Base-by-base conservation (phyloP, 2,329 filamentous ascomycete species). In the Ambrosiella beaveri region DNA sequence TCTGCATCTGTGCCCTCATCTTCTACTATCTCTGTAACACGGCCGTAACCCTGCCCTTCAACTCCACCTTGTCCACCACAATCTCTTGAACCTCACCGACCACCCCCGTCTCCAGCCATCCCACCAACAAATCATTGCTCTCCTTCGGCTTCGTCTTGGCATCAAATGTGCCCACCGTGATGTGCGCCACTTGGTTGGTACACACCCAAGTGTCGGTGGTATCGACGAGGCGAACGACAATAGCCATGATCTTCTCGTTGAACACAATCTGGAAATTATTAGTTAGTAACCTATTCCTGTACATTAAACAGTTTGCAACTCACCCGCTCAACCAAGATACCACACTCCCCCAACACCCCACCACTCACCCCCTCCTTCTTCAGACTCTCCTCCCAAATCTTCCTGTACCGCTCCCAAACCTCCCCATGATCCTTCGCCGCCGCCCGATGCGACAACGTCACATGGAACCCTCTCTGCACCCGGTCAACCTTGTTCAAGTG, bases 401-500 rank as follows among this genome's bases (percentile, higher is more conserved):
- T 71, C 4, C 67, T 68, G 64, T 96, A 91, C 58, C 75, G 78
- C 57, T 84, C 71, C 93, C 93, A 98, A 57, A 91, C 74, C 7
- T 84, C 78, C 0, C 82, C 77, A 62, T 83, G 70, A 37, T 83
- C 71, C 45, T 74, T 74, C 8, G 80, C 73, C 2, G 73, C 74
- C 9, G 84, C 81, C 52, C 84, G 83, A 69, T 98, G 93, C 68
- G 96, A 88, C 44, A 98, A 78, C 0, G 93, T 98, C 59, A 98
- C 87, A 68, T 98, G 93, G 68, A 97, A 98, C 45, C 82, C 77
- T n/a, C 77, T 67, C 69, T 97, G 91, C 5, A 97, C 71, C 57
- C 93, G 86, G 17, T 84, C 78, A 1, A 76, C 78, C 63, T 85
- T 77, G 68, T 85, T 79, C 39, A 98, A 77, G 59, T 87, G 80